Conservation (phyloP, 495 filamentous ascomycete species). For the Neurospora tetrasperma region DNA sequence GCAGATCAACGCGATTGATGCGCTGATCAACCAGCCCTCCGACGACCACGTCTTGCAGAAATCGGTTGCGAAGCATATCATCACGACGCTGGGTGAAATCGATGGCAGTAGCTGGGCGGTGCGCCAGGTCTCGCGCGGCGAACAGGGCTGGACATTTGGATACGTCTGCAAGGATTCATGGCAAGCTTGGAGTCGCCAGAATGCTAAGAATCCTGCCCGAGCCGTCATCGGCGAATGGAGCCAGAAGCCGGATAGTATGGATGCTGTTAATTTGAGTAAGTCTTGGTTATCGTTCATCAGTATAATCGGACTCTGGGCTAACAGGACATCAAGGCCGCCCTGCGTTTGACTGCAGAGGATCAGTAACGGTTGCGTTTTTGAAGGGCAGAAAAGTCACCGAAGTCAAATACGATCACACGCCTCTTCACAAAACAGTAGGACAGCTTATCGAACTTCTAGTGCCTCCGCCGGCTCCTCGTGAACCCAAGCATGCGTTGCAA, state of each 20-base stretch:
- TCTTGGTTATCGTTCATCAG: neutral
- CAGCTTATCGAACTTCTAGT: conserved; percentile 30
- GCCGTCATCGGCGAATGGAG: conserved; percentile 32
- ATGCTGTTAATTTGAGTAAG: conserved; percentile 32
- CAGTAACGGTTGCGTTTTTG: conserved; percentile 32
- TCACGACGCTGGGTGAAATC: conserved; percentile 23
- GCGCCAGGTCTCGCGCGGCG: conserved; percentile 25
- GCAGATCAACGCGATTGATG: conserved; percentile 25
- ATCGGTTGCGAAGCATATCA: conserved; percentile 31
- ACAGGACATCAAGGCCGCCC: conserved; percentile 27
- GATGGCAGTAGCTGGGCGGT: conserved; percentile 35
- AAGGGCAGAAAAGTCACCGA: conserved; percentile 28
- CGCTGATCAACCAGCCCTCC: conserved; percentile 30
- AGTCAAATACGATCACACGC: conserved; percentile 39
- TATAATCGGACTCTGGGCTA: neutral
- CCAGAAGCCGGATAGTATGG: conserved; percentile 20
- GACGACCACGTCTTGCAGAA: conserved; percentile 35
- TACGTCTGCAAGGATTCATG: conserved; percentile 41
- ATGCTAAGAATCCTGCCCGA: conserved; percentile 26
- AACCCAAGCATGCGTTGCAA: conserved; percentile 40
- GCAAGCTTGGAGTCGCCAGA: conserved; percentile 34
- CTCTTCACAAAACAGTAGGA: conserved; percentile 35
- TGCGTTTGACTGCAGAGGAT: conserved; percentile 41
- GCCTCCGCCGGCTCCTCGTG: conserved; percentile 17
- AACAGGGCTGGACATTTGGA: conserved; percentile 38